Conservation (phyloP, 805 yeast genomes). For the Saturnispora saitoi region DNA sequence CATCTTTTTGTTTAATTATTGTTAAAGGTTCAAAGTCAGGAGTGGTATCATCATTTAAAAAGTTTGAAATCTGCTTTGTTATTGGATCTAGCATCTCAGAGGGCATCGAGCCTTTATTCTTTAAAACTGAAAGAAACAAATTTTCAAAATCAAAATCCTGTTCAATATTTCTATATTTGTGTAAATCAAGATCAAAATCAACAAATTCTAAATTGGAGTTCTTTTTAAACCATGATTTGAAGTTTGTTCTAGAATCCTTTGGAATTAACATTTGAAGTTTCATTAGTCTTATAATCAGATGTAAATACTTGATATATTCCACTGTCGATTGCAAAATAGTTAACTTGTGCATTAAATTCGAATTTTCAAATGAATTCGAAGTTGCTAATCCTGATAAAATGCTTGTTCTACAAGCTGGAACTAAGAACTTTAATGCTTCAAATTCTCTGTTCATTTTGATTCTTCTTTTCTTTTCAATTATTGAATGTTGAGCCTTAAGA, state of each 20-base stretch:
- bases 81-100: constrained; percentile 22
- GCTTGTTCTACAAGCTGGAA: constrained; percentile 67
- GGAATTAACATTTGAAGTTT: constrained; percentile 33
- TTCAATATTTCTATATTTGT: constrained; percentile 50
- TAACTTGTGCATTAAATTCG: constrained; percentile 56
- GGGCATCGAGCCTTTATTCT: constrained; percentile 23
- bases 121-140: constrained; percentile 24
- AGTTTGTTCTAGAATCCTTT: constrained; percentile 17
- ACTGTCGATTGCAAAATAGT: constrained; percentile 78
- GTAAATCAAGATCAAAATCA: constrained; percentile 48
- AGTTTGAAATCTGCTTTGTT: constrained; percentile 15
- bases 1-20: not conserved
- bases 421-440: constrained; percentile 66
- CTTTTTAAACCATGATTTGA: constrained; percentile 24
- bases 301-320: constrained; percentile 66
- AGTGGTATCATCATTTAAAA: constrained; percentile 1
- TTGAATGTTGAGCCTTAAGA: constrained; percentile 56
- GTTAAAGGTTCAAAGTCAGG: not conserved
- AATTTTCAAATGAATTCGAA: constrained; percentile 23
- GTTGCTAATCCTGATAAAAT: constrained; percentile 24
- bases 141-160: constrained; percentile 44
- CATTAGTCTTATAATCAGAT: constrained; percentile 46
- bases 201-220: constrained; percentile 41
- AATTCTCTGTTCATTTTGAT: constrained; percentile 75
- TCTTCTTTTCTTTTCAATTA: constrained; percentile 72